Percentiles rank a stretch among this genome's conserved stretches.
Evolutionary conservation across 306 rosid genomes (phyloP).

Genomic region (Pterocarpus macrocarpus): DNA sequence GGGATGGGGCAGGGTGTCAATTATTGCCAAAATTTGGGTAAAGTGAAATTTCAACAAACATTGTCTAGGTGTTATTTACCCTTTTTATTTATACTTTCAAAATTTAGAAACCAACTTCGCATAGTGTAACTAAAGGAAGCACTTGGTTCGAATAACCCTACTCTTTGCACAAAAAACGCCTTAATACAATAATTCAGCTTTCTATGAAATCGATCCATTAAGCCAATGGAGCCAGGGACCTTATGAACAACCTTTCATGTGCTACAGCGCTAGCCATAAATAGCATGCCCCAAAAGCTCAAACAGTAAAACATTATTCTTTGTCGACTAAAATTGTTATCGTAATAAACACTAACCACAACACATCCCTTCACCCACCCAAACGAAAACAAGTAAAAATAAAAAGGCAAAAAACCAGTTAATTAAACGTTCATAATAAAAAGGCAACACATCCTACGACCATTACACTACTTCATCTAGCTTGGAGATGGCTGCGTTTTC

Average conservation of each 20-base stretch:
- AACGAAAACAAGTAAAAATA: neutral
- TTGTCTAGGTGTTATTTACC: too few species aligned
- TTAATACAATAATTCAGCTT: too few species aligned
- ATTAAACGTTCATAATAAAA: slow-evolving; percentile 39
- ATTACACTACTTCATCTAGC: slow-evolving; percentile 25
- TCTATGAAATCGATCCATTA: too few species aligned
- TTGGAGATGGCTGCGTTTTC: neutral
- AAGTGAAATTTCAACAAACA: neutral
- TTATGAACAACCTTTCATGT: slow-evolving; percentile 3
- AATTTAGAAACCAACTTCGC: neutral
- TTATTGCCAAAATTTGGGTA: too few species aligned
- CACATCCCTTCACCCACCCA: neutral
- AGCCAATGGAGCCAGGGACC: neutral
- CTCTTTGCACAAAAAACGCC: neutral
- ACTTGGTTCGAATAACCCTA: neutral
- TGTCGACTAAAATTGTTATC: neutral
- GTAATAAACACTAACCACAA: neutral
- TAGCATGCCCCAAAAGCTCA: slow-evolving; percentile 10
- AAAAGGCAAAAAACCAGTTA: slow-evolving; percentile 2
- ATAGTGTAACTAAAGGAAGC: neutral
- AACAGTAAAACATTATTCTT: slow-evolving; percentile 34
- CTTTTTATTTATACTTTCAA: too few species aligned
- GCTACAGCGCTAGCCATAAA: neutral
- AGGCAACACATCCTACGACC: slow-evolving; percentile 19
- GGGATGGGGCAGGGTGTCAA: too few species aligned